A percentile compares a stretch with the other conserved stretches of the same genome.
Conservation (phyloP, 208 protist species). For the Blechomonas ayalai region DNA sequence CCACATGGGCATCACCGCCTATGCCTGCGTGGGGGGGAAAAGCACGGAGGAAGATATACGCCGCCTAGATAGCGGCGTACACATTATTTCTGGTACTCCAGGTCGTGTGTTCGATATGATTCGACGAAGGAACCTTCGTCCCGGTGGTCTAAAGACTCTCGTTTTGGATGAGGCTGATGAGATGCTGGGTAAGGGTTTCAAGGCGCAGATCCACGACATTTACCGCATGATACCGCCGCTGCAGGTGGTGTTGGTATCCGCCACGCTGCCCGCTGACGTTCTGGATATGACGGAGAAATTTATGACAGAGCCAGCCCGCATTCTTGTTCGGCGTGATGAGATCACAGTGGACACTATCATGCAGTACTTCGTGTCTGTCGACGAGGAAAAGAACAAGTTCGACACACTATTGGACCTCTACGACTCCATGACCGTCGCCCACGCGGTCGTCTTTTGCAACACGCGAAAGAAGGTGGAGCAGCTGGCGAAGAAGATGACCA, state of each 20-base stretch:
- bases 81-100: conserved; percentile 98
- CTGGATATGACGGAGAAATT: conserved; percentile 96
- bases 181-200: conserved; percentile 99
- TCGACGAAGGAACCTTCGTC: conserved; percentile 70
- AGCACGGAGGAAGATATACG: conserved; percentile 93
- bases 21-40: conserved; percentile 89
- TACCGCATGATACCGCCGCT: conserved; percentile 91
- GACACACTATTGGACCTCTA: conserved; percentile 99
- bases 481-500: conserved; percentile 95
- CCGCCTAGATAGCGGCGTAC: conserved; percentile 82
- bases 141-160: conserved; percentile 88
- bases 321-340: conserved; percentile 98
- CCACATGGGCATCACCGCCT: conserved; percentile 87
- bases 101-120: conserved; percentile 98
- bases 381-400: conserved; percentile 98
- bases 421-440: conserved; percentile 97
- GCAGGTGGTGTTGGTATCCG: conserved; percentile 90
- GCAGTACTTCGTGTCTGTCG: conserved; percentile 98
- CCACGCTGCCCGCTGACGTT: conserved; percentile 86
- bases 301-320: conserved; percentile 97
- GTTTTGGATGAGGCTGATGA: conserved; percentile 99
- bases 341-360: conserved; percentile 97
- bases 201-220: conserved; percentile 98
- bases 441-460: conserved; percentile 99
- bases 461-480: conserved; percentile 98